Evolutionary conservation across 768 basidiomycete genomes (phyloP).

Genomic region (Udeniomyces megalosporus): DNA sequence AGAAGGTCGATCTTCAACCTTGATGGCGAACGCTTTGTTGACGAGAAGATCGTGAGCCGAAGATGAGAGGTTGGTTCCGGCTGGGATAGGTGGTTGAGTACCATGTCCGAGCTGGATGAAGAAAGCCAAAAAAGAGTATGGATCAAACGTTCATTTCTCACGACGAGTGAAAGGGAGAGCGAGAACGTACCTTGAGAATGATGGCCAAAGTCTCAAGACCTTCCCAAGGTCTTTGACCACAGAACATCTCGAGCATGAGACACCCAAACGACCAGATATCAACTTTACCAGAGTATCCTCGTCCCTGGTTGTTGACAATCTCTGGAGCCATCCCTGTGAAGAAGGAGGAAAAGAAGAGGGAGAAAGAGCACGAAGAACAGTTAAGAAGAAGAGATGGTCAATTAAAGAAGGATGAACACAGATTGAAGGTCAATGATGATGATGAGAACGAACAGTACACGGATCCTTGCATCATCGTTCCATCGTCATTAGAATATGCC

Average conservation of each 20-base stretch:
- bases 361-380: neutral
- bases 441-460: conserved; percentile 84
- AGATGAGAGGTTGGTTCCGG: conserved; percentile 55
- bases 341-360: neutral
- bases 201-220: conserved; percentile 79
- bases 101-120: conserved; percentile 52
- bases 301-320: conserved; percentile 54
- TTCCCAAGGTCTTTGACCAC: conserved; percentile 85
- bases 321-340: conserved; percentile 16
- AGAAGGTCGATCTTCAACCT: conserved; percentile 63
- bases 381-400: neutral
- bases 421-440: too few species aligned
- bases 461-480: conserved; percentile 83
- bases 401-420: too few species aligned
- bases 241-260: conserved; percentile 98
- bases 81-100: conserved; percentile 63
- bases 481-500: conserved; percentile 45
- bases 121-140: neutral
- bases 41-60: conserved; percentile 69
- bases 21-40: conserved; percentile 71
- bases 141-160: neutral
- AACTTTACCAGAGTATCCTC: conserved; percentile 85
- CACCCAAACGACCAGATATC: conserved; percentile 96
- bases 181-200: conserved; percentile 65
- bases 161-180: neutral